A percentile compares a stretch with the other conserved stretches of the same genome.
Conservation (phyloP, 345 rosid species). For the Cardamine chenopodiifolia region DNA sequence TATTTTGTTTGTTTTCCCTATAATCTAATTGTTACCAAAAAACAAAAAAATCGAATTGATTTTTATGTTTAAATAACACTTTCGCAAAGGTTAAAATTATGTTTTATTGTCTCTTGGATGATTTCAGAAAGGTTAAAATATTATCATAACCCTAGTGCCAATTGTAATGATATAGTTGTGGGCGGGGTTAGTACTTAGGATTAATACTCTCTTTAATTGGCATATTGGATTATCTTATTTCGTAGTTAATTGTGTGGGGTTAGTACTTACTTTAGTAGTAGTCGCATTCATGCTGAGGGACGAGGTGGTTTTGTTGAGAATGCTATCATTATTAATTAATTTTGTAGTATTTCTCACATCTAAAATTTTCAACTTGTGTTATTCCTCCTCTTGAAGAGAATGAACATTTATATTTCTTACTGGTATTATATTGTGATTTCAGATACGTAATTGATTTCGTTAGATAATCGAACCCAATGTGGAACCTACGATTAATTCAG, state of each 20-base stretch:
- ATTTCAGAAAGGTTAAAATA: not conserved
- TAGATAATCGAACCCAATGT: not conserved
- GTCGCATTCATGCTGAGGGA: slow-evolving; percentile 19
- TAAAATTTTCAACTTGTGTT: not conserved
- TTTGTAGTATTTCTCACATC: not conserved
- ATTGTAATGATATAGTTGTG: not conserved
- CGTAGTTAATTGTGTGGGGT: not conserved
- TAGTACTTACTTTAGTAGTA: not conserved
- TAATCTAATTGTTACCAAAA: not conserved
- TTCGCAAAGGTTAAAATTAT: not conserved
- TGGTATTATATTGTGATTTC: not conserved
- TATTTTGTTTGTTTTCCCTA: not conserved
- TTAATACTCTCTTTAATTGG: not conserved
- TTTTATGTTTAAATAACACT: no score
- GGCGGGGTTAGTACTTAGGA: not conserved
- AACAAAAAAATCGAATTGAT: not conserved
- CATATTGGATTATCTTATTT: not conserved
- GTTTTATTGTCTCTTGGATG: not conserved
- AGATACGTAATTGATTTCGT: slow-evolving; percentile 12
- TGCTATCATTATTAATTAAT: not conserved
- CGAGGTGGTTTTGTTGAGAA: not conserved
- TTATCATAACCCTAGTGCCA: not conserved
- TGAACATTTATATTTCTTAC: not conserved
- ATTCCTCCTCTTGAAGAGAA: not conserved
- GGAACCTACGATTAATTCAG: not conserved